Percentiles rank a stretch among this genome's conserved stretches.
Conservation (phyloP, 148 eudicot species). For the Rhododendron ferrugineum region DNA sequence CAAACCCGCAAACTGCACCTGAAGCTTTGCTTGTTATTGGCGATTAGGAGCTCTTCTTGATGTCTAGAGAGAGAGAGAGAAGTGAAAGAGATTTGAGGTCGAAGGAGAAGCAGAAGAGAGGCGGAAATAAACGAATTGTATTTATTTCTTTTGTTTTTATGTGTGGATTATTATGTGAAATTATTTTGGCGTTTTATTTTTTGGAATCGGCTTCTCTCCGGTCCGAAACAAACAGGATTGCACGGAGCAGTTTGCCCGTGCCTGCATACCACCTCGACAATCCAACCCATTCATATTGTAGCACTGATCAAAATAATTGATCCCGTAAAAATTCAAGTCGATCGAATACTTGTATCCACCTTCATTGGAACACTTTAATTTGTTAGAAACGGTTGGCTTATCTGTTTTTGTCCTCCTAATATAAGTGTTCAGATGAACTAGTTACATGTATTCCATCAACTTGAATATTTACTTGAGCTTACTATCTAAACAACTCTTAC, state of each 20-base stretch:
- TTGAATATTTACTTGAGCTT: no score
- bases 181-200: no score
- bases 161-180: no score
- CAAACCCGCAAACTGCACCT: constrained; percentile 40
- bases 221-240: no score
- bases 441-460: no score
- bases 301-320: background rate
- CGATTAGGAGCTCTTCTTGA: constrained; percentile 15
- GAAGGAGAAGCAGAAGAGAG: constrained; percentile 23
- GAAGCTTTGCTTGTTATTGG: constrained; percentile 5
- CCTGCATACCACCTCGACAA: no score
- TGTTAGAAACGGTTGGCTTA: background rate
- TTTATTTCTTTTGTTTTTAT: background rate
- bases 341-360: background rate
- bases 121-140: constrained; percentile 9
- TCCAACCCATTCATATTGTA: no score
- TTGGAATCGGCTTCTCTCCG: no score
- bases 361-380: background rate
- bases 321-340: background rate
- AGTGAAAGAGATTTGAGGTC: constrained; percentile 21
- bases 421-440: no score
- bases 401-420: no score
- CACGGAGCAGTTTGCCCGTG: no score
- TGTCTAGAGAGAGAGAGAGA: background rate
- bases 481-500: no score